Evolutionary conservation across 192 early-diverging fungal species (phyloP), one percentile per base, ranked within the genome.

Genomic region (Kappamyces sp.): DNA sequence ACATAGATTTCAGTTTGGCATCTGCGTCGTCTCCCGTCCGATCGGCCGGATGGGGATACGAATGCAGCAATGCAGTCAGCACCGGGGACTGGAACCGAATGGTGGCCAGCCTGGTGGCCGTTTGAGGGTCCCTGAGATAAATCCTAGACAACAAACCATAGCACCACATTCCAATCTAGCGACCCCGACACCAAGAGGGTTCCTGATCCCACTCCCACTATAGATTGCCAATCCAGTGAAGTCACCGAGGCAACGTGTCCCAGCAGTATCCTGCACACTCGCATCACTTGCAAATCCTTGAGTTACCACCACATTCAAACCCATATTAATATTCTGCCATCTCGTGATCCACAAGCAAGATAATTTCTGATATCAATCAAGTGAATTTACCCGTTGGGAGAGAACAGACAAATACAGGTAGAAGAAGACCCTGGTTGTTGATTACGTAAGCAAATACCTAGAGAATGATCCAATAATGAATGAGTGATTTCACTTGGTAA

Each of bases 61-160:
- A 12, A 23, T n/a, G 12, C 23, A 46, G 12, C 44, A n/a, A 46
- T 0, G 23, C 8, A 15, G 42, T 15, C 31, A 39, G 13, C n/a
- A 54, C 52, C 39, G 5, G 13, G 12, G 52, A 33, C 12, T 9
- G 10, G 13, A 54, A 47, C 62, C 34, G 47, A 46, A 46, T 62
- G 31, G 38, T 40, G 15, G 49, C 37, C 7, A 34, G 37, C 1
- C 38, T 23, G 2, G 9, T 61, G 35, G 40, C 23, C 34, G 32
- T 42, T 65, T 62, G 8, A 7, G 59, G 12, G 47, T 66, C 53
- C 51, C 66, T 73, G 46, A 5, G 37, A 40, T 12, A 37, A 64
- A 55, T 5, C 5, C 12, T 5, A 23, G 33, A 9, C 23, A 13
- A 23, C 8, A 33, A 40, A n/a, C 36, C 46, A 58, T 42, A 47